Evolutionary conservation across 352 stramenopile genomes (phyloP), one percentile per base, ranked within the genome.

Genomic region (Pythium vanterpoolii): DNA sequence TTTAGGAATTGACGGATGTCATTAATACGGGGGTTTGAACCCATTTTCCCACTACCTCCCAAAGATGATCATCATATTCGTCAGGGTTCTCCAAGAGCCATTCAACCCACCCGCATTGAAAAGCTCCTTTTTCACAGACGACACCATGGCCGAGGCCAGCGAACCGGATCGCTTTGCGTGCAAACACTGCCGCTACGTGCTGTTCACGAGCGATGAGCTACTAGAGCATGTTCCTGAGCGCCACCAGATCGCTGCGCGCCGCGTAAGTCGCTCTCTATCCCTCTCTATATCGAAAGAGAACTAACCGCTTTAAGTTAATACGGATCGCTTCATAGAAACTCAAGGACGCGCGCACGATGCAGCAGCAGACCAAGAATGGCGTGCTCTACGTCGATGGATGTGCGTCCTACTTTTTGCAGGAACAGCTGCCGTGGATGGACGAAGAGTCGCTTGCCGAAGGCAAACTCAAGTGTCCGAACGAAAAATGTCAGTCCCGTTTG

Each of bases 371-470:
- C 49, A 66, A 67, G 26, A 62, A 58, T 1, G 47, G 55, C 18
- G 56, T 58, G 14, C 24, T 73, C 42, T 64, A 68, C 19, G 40
- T 65, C 1, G 66, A 83, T 42, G 69, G 66, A 13, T 93, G 83
- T 34, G 87, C 78, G 24, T 90, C 83, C n/a, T 86, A 71, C 45
- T 90, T 93, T 28, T 52, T 93, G 34, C 63, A 75, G n/a, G 78
- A 90, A 18, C 77, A 72, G 49, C 61, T 86, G 31, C 49, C 74
- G 23, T 93, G 83, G 83, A 93, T 90, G 83, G 80, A 93, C 60
- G 70, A 86, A 38, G 66, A 67, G 2, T 53, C 72, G 26, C 62
- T 89, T 5, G 75, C 68, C 0, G 77, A 93, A 52, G 80, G 80
- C 19, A 93, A 93, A 53, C 79, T 93, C 44, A 69, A 79, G 45